phyloP scores from a whole-genome alignment of 768 basidiomycete genomes.

The Rhodotorula graminis region DNA sequence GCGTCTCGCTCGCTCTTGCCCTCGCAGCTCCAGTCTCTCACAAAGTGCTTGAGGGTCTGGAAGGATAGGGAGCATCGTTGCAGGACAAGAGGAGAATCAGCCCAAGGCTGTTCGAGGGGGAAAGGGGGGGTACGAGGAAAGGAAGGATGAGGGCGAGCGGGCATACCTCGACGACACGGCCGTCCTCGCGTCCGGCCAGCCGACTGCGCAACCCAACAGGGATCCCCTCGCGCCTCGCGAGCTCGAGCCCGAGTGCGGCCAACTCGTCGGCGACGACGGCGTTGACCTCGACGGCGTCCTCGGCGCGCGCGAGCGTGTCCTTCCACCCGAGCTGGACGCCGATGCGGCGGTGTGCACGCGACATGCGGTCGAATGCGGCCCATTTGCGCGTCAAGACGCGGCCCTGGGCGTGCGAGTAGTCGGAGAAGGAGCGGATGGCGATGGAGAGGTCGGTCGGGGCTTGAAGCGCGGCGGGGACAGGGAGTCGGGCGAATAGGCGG shows the following conservation, averaged over 20 bases:
- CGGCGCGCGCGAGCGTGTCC: not conserved
- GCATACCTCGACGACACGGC: slow-evolving; percentile 30
- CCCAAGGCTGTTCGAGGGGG: not conserved
- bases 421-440: slow-evolving; percentile 16
- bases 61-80: not conserved
- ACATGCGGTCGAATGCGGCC: slow-evolving; percentile 17
- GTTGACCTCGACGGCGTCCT: slow-evolving; percentile 22
- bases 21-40: slow-evolving; percentile 65
- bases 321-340: slow-evolving; percentile 13
- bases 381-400: slow-evolving; percentile 9
- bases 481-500: not conserved
- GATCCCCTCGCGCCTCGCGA: slow-evolving; percentile 10
- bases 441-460: slow-evolving; percentile 14
- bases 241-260: slow-evolving; percentile 20
- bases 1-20: slow-evolving; percentile 56
- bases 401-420: slow-evolving; percentile 8
- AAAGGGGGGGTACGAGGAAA: too few relatives aligned
- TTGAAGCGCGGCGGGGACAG: slow-evolving; percentile 6
- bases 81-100: not conserved
- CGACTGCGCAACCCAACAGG: slow-evolving; percentile 13
- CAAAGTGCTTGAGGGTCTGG: slow-evolving; percentile 64
- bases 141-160: too few relatives aligned
- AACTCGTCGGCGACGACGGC: slow-evolving; percentile 20
- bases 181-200: not conserved
- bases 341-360: not conserved